Evolutionary conservation across 805 yeast genomes (phyloP), one percentile per base, ranked within the genome.

Genomic region (Wickerhamomyces mucosus): DNA sequence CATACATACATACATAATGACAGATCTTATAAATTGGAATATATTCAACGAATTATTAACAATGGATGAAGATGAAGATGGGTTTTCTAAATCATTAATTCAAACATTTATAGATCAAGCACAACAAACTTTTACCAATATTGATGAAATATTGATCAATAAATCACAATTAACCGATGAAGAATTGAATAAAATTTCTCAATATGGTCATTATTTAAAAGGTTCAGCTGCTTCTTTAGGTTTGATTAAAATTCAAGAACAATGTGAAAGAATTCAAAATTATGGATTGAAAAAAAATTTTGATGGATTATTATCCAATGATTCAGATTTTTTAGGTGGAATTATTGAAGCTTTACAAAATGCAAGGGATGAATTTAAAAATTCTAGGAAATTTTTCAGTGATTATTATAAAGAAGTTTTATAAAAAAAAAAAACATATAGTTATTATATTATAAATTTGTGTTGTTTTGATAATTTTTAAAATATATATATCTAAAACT

Each of bases 11-110:
- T 14, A 13, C 25, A 30, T 18, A 2, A 45, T 41, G 46, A 35
- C 75, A 8, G 94, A 83, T 25, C 63, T 83, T 40, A 78, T 92
- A 38, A 88, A 86, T 53, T 85, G 95, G 95, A 62, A 71, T 26
- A 89, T 86, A 18, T 79, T 92, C 52, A 74, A 78, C 35, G 97
- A 92, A 61, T 67, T 92, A 36, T 70, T 88, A 31, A 77, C 83
- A 32, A 88, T 92, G 96, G 98, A 92, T 56, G 96, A 89, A 50
- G 97, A 89, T 48, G 95, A 82, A 50, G 92, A 88, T 37, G 95
- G 85, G 7, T 92, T 92, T 62, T 78, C 89, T 21, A 65, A 74
- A 45, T 69, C 80, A 22, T 64, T 92, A 35, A 78, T 89, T 33
- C 72, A 72, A 38, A 86, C 94, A 20, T 89, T 83, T 55, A 83